Evolutionary conservation across 192 early-diverging fungal species (phyloP).

Genomic region (Neocallimastix lanati): DNA sequence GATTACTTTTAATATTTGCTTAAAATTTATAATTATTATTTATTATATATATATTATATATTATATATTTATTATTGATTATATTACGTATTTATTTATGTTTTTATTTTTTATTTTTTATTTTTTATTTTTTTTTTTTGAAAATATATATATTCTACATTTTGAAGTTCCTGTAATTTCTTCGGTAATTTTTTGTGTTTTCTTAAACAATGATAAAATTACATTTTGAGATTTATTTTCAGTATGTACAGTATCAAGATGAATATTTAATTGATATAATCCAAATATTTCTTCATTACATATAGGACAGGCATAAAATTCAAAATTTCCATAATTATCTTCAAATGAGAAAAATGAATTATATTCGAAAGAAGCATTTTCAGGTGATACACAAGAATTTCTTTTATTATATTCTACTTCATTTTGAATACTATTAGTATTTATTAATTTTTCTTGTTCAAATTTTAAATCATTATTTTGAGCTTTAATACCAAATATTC

Average conservation of each 20-base stretch:
- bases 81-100: too few relatives aligned
- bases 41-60: too few relatives aligned
- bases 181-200: neutral
- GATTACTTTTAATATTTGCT: neutral
- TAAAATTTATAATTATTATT: too few relatives aligned
- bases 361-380: neutral
- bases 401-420: neutral
- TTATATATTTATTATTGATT: too few relatives aligned
- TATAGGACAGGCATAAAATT: neutral
- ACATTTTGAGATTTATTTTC: neutral
- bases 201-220: neutral
- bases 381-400: neutral
- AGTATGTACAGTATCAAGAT: neutral
- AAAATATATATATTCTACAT: neutral
- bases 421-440: neutral
- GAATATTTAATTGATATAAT: neutral
- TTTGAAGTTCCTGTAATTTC: neutral
- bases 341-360: neutral
- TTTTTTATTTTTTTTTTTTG: too few relatives aligned
- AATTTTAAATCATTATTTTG: neutral
- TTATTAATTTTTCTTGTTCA: neutral
- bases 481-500: neutral
- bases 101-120: too few relatives aligned
- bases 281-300: neutral
- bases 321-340: neutral